Percentiles rank a stretch among this genome's conserved stretches.
Conservation (phyloP, 768 basidiomycete genomes). For the Cyathus striatus region DNA sequence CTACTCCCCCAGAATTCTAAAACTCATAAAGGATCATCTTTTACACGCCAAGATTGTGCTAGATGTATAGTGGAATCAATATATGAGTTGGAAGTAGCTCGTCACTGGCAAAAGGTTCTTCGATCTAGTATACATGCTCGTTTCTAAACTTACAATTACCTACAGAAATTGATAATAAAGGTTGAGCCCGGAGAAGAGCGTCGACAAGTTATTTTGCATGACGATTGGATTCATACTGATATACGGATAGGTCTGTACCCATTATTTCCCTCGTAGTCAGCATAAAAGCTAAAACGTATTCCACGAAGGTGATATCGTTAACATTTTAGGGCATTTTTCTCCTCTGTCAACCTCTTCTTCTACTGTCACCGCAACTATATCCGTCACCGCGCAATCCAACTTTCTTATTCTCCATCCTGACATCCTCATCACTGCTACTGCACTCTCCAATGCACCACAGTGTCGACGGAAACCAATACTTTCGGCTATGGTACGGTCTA, state of each 20-base stretch:
- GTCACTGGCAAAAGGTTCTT: slow-evolving; percentile 37
- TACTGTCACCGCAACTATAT: slow-evolving; percentile 38
- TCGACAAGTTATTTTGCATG: slow-evolving; percentile 55
- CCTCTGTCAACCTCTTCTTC: slow-evolving; percentile 24
- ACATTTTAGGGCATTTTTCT: slow-evolving; percentile 54
- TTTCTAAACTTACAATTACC: not conserved
- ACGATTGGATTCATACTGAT: slow-evolving; percentile 74
- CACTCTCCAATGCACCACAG: slow-evolving; percentile 76
- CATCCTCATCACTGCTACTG: slow-evolving; percentile 84
- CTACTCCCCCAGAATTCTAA: slow-evolving; percentile 10
- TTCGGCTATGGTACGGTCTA: slow-evolving; percentile 52
- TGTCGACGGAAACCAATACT: slow-evolving; percentile 89
- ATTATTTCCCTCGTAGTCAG: not conserved
- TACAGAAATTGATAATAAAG: slow-evolving; percentile 48
- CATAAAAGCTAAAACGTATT: not conserved
- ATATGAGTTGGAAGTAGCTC: slow-evolving; percentile 21
- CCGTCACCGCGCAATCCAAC: slow-evolving; percentile 58
- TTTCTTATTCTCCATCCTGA: slow-evolving; percentile 90
- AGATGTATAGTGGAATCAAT: slow-evolving; percentile 54
- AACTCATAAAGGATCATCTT: slow-evolving; percentile 4
- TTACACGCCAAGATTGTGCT: slow-evolving; percentile 34
- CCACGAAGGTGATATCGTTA: slow-evolving; percentile 68
- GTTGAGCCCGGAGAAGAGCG: slow-evolving; percentile 30
- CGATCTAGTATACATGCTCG: not conserved
- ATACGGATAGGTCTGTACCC: slow-evolving; percentile 48